Base-by-base conservation (phyloP, 495 filamentous ascomycete species). In the Talaromyces borbonicus region DNA sequence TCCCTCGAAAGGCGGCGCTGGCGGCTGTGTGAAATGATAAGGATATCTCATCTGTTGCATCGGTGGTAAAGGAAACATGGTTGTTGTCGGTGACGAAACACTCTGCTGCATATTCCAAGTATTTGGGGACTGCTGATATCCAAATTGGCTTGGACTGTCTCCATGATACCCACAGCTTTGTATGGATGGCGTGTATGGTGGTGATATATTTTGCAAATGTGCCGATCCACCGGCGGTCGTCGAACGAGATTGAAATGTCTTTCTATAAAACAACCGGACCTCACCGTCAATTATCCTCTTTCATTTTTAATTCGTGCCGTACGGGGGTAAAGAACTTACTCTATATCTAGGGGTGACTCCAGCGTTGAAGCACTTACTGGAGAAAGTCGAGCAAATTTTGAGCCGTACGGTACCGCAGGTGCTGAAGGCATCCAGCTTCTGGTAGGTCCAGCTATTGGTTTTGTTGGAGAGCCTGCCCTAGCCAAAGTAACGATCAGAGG, bases 401-500 rank as follows among this genome's bases (percentile, higher is more conserved):
- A 19, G 1, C 30, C 30, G 16, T 24, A 46, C 4, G 42, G 11
- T 6, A 36, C 2, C 16, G 18, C 15, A 12, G 55, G 50, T 5
- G 60, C 52, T 32, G 64, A 49, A n/a, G 59, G 55, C 8, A 54
- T 41, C 20, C 63, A 62, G 42, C 68, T 68, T 51, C 61, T 64
- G 0, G 66, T 70, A 43, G 68, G 68, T 1, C 68, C 68, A 19
- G 68, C 68, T 39, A 72, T 65, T 4, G 68, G 66, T 25, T 56
- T 57, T 9, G 66, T 72, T 5, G 68, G 68, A 19, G 63, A 56
- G 37, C 60, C 64, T 37, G 66, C 69, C 23, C 66, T 62, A 23
- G 66, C 62, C 45, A 72, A 49, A 11, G 66, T 72, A 22, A 72
- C 68, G 5, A 67, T 63, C 43, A 72, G 50, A 44, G 61, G 64